Percentiles rank a stretch among this genome's conserved stretches.
phyloP scores from a whole-genome alignment of 371 early-diverging fungal species.

The Nematocida parisii region DNA sequence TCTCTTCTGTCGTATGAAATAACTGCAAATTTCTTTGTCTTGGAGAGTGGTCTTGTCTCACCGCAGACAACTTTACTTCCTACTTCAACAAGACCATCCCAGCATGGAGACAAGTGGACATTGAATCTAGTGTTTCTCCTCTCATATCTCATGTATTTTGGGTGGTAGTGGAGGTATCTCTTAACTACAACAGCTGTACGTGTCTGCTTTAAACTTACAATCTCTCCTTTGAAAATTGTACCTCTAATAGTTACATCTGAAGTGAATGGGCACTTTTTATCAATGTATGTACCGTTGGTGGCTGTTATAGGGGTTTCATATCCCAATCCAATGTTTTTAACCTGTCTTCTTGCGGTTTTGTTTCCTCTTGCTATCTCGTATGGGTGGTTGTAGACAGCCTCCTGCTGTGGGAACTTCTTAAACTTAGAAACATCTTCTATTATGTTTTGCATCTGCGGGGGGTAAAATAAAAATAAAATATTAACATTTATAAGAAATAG shows the following conservation, averaged over 20 bases:
- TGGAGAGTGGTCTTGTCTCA: constrained; percentile 70
- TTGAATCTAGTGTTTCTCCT: constrained; percentile 99
- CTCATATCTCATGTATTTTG: constrained; percentile 99
- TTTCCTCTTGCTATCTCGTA: constrained; percentile 71
- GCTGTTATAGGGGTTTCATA: constrained; percentile 98
- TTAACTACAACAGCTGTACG: constrained; percentile 93
- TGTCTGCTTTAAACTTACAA: constrained; percentile 95
- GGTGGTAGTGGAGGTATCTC: constrained; percentile 97
- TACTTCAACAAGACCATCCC: constrained; percentile 80
- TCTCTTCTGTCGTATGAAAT: constrained; percentile 48
- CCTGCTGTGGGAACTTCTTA: constrained; percentile 78
- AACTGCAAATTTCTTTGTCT: constrained; percentile 70
- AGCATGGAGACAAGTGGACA: constrained; percentile 94
- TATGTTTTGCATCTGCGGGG: constrained; percentile 63
- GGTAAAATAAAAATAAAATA: constrained; percentile 54
- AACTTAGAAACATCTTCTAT: constrained; percentile 92
- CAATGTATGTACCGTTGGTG: constrained; percentile 86
- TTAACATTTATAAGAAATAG: background rate
- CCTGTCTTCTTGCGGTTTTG: constrained; percentile 76
- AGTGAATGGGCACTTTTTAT: constrained; percentile 99
- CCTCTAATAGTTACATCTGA: constrained; percentile 94
- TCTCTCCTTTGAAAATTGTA: constrained; percentile 90
- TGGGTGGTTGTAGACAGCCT: constrained; percentile 77
- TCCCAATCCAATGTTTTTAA: constrained; percentile 94
- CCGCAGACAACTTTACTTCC: constrained; percentile 92